A percentile compares a stretch with the other conserved stretches of the same genome.
Conservation (phyloP, 2,329 filamentous ascomycete species). For the Fusarium tanahbumbuense region DNA sequence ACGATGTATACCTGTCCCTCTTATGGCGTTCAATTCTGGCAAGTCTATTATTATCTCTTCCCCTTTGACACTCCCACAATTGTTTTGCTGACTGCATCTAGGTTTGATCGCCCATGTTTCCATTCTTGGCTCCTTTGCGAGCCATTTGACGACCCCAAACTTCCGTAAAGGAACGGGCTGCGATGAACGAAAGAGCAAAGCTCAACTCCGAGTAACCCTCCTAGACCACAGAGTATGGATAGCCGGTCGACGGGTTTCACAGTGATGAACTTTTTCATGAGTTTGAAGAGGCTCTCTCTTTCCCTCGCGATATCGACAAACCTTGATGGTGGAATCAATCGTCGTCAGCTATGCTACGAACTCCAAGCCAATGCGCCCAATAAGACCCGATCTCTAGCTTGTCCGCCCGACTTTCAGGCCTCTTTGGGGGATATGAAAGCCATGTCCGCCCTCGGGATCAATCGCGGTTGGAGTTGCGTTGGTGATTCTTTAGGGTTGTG, state of each 20-base stretch:
- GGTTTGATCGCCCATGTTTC: slow-evolving; percentile 10
- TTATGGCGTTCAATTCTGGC: slow-evolving; percentile 18
- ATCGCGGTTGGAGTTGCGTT: slow-evolving; percentile 35
- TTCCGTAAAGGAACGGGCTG: background rate
- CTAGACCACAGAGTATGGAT: slow-evolving; percentile 11
- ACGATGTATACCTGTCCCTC: slow-evolving; percentile 3
- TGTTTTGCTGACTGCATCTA: slow-evolving; percentile 20
- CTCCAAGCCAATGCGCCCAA: slow-evolving; percentile 7
- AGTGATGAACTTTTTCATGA: slow-evolving; percentile 1
- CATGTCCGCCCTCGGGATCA: slow-evolving; percentile 38
- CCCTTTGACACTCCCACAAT: background rate
- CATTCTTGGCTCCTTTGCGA: slow-evolving; percentile 5
- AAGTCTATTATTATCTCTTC: slow-evolving; percentile 23
- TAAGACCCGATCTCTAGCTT: slow-evolving; percentile 10
- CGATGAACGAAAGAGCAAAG: slow-evolving; percentile 1
- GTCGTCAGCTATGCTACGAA: slow-evolving; percentile 29
- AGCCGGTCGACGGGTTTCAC: slow-evolving; percentile 27
- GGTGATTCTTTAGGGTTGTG: background rate
- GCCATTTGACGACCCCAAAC: background rate
- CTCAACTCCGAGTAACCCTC: slow-evolving; percentile 1
- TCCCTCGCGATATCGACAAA: slow-evolving; percentile 20
- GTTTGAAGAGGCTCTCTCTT: background rate
- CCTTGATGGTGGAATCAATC: slow-evolving; percentile 6
- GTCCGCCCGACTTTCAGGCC: slow-evolving; percentile 13
- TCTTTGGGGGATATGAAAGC: slow-evolving; percentile 20